phyloP scores from a whole-genome alignment of 2,329 filamentous ascomycete genomes.

The Colletotrichum spaethianum region DNA sequence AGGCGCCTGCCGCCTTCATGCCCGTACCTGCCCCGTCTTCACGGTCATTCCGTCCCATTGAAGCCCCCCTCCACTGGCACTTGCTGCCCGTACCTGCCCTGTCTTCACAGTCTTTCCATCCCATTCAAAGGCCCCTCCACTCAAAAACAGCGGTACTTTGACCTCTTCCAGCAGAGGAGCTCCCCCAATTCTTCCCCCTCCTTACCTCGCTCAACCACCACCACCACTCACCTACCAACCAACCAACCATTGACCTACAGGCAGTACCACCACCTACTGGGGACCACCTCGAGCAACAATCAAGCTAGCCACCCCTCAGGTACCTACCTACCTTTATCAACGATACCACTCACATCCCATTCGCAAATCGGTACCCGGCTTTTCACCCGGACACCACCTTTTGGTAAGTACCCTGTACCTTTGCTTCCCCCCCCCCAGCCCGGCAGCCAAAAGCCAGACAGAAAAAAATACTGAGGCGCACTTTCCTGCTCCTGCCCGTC shows the following conservation, averaged over 20 bases:
- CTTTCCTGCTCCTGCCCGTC: conserved; percentile 44
- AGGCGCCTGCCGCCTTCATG: conserved; percentile 11
- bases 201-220: neutral
- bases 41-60: neutral
- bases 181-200: neutral
- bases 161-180: neutral
- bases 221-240: neutral
- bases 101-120: conserved; percentile 6
- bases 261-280: neutral
- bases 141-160: conserved; percentile 3
- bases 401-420: conserved; percentile 37
- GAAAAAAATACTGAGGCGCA: conserved; percentile 33
- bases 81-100: conserved; percentile 18
- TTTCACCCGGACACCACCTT: conserved; percentile 34
- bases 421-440: conserved; percentile 8
- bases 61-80: neutral
- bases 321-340: neutral
- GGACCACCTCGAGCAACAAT: neutral
- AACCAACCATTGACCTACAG: neutral
- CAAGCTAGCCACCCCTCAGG: neutral
- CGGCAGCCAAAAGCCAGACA: conserved; percentile 5
- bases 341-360: neutral
- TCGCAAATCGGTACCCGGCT: neutral
- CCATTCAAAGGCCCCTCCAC: conserved; percentile 16
- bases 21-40: conserved; percentile 27